Evolutionary conservation across 805 yeast species (phyloP), one percentile per base, ranked within the genome.

Genomic region (Candida coquimbonensis): DNA sequence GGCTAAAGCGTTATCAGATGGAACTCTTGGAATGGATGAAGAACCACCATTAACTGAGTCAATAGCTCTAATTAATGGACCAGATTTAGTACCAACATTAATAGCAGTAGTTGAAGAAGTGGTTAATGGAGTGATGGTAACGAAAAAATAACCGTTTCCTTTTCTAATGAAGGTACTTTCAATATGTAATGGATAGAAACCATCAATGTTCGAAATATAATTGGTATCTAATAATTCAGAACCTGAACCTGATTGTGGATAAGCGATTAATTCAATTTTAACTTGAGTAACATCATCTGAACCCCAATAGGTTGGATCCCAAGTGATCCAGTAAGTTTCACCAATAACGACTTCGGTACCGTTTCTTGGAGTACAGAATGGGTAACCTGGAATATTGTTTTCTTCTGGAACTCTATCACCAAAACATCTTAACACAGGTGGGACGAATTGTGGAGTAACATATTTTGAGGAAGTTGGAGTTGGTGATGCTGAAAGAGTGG

Each of bases 251-350:
- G 53, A 60, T 29, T 57, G 52, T 36, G 74, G 70, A 46, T 68
- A 69, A 7, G 66, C 64, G 19, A 47, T 50, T 21, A 67, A 53
- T 40, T 58, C 55, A 17, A 72, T 46, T 38, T 56, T 56, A 36
- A 72, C 70, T 45, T 64, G 50, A 7, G 61, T 58, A 36, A 70
- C 60, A 41, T 62, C 64, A 21, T 51, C 46, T 29, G 70, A 67
- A 29, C 66, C 65, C 67, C 69, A 72, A 54, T 66, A 72, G 2
- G 65, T 45, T 46, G 77, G 74, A 47, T 72, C 74, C 75, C 75
- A 71, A 14, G 75, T 71, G 48, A 70, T 55, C 74, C 75, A 72
- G 53, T 72, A 72, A 9, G 72, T 71, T 56, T 72, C 73, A 36
- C 75, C 76, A 36, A 66, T 67, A n/a, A 72, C 61, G 42, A 69